These are phyloP conservation scores for Paxillus rubicundulus DNA, from an alignment of 768 basidiomycete genomes.

Conservation along the genomic window DNA sequence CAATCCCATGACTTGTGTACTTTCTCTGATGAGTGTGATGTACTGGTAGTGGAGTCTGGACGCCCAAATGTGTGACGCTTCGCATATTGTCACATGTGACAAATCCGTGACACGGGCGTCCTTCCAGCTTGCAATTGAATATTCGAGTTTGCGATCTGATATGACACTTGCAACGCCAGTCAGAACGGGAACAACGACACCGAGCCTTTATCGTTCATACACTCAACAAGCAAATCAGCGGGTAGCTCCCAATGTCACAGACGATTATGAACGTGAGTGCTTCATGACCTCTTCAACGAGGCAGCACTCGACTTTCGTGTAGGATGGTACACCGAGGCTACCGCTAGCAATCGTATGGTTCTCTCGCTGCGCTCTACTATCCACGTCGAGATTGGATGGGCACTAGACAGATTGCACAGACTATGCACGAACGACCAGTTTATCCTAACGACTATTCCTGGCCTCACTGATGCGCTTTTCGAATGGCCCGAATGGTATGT, in stretches of 20 bases:
- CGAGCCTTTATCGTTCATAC: conserved; percentile 26
- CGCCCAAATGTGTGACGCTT: neutral
- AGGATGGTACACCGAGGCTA: conserved; percentile 88
- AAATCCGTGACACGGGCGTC: conserved; percentile 20
- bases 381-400: conserved; percentile 81
- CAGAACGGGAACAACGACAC: conserved; percentile 21
- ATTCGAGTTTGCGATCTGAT: neutral
- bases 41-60: too few species aligned
- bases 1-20: conserved; percentile 40
- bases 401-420: conserved; percentile 80
- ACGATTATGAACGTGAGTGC: conserved; percentile 74
- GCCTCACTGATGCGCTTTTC: conserved; percentile 79
- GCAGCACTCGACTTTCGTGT: conserved; percentile 7
- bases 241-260: conserved; percentile 48
- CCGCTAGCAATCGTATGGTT: conserved; percentile 84
- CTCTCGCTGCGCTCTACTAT: conserved; percentile 85
- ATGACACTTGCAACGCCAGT: conserved; percentile 33
- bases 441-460: conserved; percentile 66
- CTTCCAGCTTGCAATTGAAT: neutral
- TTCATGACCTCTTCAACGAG: neutral
- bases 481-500: conserved; percentile 89
- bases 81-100: conserved; percentile 15
- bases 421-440: conserved; percentile 81
- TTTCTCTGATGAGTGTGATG: too few species aligned
- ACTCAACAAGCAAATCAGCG: conserved; percentile 17